Evolutionary conservation across 1,139 yeast species (phyloP).

Genomic region (Blastobotrys buckinghamii): DNA sequence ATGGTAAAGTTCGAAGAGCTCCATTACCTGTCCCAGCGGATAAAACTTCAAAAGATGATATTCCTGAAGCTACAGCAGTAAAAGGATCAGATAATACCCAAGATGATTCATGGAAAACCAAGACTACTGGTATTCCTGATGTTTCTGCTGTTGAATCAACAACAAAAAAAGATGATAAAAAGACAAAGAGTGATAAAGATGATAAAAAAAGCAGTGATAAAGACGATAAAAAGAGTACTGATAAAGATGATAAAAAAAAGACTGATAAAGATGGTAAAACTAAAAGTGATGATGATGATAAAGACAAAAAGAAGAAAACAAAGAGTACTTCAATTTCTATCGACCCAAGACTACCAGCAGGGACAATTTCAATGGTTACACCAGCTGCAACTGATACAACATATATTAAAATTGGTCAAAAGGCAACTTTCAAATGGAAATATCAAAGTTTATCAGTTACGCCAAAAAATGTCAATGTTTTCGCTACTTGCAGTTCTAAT

Average conservation of each 20-base stretch:
- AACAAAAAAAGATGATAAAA: not conserved
- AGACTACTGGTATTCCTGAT: constrained; percentile 8
- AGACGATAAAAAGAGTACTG: constrained; percentile 6
- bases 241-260: not conserved
- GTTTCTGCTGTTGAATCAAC: constrained; percentile 1
- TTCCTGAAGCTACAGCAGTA: not conserved
- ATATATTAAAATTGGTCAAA: constrained; percentile 36
- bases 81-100: not conserved
- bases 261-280: constrained; percentile 5
- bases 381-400: constrained; percentile 34
- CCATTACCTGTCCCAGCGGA: not conserved
- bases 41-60: not conserved
- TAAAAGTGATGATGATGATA: constrained; percentile 6
- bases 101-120: not conserved
- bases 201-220: not conserved
- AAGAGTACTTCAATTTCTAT: constrained; percentile 26
- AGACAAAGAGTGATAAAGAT: constrained; percentile 1
- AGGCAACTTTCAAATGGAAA: constrained; percentile 39
- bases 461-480: constrained; percentile 35
- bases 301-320: constrained; percentile 10
- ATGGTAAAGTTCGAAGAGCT: too few species aligned
- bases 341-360: constrained; percentile 34
- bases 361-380: constrained; percentile 32
- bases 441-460: constrained; percentile 34
- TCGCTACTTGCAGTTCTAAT: constrained; percentile 36